Percentiles rank a stretch among this genome's conserved stretches.
Conservation (phyloP, 148 eudicot species). For the Camellia lanceoleosa region DNA sequence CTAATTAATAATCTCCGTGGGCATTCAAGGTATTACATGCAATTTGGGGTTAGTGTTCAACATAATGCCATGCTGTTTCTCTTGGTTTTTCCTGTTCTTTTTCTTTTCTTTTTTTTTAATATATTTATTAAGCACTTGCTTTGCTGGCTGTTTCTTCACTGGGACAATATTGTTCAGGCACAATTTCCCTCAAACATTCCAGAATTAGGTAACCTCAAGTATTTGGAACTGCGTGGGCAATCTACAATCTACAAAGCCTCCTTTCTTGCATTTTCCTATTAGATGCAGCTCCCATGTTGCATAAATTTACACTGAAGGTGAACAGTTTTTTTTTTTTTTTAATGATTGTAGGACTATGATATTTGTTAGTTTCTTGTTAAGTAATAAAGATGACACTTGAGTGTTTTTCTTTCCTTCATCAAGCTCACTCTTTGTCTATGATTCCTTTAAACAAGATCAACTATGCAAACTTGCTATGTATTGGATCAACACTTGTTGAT, state of each 20-base stretch:
- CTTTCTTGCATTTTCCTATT: constrained; percentile 1
- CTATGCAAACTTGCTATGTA: background rate
- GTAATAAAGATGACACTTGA: background rate
- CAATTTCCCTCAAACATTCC: background rate
- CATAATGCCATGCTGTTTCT: background rate
- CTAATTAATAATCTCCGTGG: background rate
- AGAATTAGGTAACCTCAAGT: background rate
- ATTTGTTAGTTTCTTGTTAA: background rate
- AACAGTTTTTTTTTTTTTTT: background rate
- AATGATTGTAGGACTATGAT: background rate
- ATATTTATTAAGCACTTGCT: background rate
- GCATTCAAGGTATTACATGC: background rate
- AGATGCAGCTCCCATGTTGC: background rate
- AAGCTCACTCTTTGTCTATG: background rate
- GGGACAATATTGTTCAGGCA: background rate
- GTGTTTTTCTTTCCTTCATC: background rate
- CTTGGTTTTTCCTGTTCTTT: background rate
- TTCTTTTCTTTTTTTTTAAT: background rate
- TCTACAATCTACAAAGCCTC: background rate
- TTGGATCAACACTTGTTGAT: no score
- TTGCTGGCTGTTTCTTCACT: background rate
- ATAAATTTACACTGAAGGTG: background rate
- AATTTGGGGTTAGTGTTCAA: background rate
- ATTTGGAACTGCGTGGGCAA: background rate
- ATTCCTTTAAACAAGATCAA: background rate